These are phyloP conservation scores for Phytophthora meadii DNA, from an alignment of 352 stramenopile genomes.

Conservation along the genomic window DNA sequence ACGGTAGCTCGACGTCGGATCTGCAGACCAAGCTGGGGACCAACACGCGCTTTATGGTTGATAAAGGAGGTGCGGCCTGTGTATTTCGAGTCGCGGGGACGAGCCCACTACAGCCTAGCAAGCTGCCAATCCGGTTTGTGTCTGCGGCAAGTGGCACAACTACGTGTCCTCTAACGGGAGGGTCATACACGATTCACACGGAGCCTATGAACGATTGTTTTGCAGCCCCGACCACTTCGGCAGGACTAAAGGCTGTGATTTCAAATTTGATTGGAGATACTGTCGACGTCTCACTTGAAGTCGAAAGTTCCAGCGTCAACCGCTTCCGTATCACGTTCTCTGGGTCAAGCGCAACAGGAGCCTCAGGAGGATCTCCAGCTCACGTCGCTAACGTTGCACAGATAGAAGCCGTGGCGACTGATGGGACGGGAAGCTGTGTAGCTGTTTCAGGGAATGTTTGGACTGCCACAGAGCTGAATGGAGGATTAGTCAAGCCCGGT, in stretches of 20 bases:
- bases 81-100: slow-evolving; percentile 62
- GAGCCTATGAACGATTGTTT: slow-evolving; percentile 65
- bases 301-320: slow-evolving; percentile 30
- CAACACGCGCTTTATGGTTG: slow-evolving; percentile 74
- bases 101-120: slow-evolving; percentile 36
- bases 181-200: slow-evolving; percentile 57
- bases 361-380: slow-evolving; percentile 19
- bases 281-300: slow-evolving; percentile 63
- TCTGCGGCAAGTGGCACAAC: slow-evolving; percentile 9
- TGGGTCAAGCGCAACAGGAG: slow-evolving; percentile 67
- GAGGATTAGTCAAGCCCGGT: slow-evolving; percentile 78
- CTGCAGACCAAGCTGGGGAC: slow-evolving; percentile 78
- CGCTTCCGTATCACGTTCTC: slow-evolving; percentile 92
- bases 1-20: slow-evolving; percentile 56
- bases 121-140: slow-evolving; percentile 48
- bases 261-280: slow-evolving; percentile 59
- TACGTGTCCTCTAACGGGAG: slow-evolving; percentile 43
- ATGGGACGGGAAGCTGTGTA: slow-evolving; percentile 67
- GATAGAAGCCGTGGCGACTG: slow-evolving; percentile 53
- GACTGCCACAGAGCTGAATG: slow-evolving; percentile 80
- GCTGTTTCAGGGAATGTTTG: slow-evolving; percentile 62
- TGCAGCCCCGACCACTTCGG: slow-evolving; percentile 34
- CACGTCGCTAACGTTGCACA: slow-evolving; percentile 42
- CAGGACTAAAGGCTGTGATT: slow-evolving; percentile 41
- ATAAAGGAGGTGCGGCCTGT: slow-evolving; percentile 53